These are phyloP conservation scores for Neofusicoccum kwambonambiense DNA, from an alignment of 2,329 filamentous ascomycete genomes.

Conservation along the genomic window DNA sequence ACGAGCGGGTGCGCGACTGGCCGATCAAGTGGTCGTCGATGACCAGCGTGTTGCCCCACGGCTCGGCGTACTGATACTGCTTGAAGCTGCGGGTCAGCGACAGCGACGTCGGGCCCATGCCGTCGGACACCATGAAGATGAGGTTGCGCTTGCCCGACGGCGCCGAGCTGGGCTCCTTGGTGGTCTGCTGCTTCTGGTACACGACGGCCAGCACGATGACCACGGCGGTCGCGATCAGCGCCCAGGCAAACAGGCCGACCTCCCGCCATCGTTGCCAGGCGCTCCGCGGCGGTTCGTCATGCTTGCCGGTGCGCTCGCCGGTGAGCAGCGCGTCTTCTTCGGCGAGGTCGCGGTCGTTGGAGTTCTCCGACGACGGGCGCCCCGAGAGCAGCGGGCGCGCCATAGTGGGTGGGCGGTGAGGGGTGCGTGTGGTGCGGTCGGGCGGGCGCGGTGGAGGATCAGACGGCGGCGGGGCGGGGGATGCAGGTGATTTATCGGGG, in stretches of 20 bases:
- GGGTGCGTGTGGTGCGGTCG: not conserved
- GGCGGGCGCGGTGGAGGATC: not conserved
- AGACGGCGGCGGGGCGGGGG: not conserved
- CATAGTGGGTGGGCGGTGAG: conserved; percentile 28
- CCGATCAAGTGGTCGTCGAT: conserved; percentile 91
- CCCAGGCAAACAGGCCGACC: conserved; percentile 76
- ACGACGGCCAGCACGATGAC: conserved; percentile 80
- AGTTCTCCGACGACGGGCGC: conserved; percentile 57
- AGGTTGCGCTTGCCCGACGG: conserved; percentile 77
- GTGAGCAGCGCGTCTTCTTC: conserved; percentile 64
- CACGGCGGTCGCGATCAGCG: conserved; percentile 72
- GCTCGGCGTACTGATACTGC: conserved; percentile 72
- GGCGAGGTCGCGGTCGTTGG: conserved; percentile 55
- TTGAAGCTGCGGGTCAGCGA: conserved; percentile 83
- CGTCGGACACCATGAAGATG: conserved; percentile 98
- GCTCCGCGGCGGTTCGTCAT: conserved; percentile 19
- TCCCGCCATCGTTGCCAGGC: conserved; percentile 67
- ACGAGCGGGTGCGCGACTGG: conserved; percentile 80
- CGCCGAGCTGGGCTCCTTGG: conserved; percentile 29
- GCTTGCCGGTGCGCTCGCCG: conserved; percentile 44
- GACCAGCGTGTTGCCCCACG: conserved; percentile 70
- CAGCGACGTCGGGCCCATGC: conserved; percentile 93
- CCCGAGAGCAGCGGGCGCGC: conserved; percentile 51
- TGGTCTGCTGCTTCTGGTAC: conserved; percentile 64
- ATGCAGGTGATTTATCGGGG: not conserved